Base-by-base conservation (phyloP, 176 grass and related monocot species). In the maize (Zea mays) region DNA sequence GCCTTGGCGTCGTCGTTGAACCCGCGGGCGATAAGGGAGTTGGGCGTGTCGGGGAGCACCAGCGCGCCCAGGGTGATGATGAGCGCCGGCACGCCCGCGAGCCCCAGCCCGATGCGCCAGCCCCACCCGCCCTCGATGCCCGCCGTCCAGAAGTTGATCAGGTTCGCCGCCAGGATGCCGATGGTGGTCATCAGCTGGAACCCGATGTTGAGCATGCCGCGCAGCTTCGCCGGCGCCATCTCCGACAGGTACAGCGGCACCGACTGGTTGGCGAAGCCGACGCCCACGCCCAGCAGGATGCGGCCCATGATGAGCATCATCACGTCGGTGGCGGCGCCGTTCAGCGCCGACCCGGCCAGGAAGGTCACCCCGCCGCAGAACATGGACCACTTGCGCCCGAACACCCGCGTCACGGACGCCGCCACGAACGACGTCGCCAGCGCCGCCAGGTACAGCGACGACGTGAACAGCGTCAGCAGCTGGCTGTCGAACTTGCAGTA, bases 401-500 rank as follows among this genome's bases (percentile, higher is more conserved):
- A 88, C 51, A 87, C 76, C 10, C 90, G 92, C 3, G 93, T 97
- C 17, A 97, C 88, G 13, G 37, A 69, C 7, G 86, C 85, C 1
- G 93, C 93, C 15, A 72, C 57, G 81, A 97, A 93, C 10, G 93
- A 97, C 8, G 93, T 92, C 4, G 79, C 63, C 40, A 93, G 89
- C 43, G 88, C 93, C 8, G 94, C 81, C 19, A 93, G 72, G 83
- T 91, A 93, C 3, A 93, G 86, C 14, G 94, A 97, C 13, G 90
- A 93, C 0, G 94, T 97, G 88, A 97, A 97, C 7, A 90, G 89
- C 4, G 90, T 93, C 50, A 93, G 82, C n/a, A 91, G 67, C 72
- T 86, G 90, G 87, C 90, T 93, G 79, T 97, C 79, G 43, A 97
- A 97, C 82, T 89, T 91, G 94, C 94, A 93, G 75, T 97, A 93